Percentiles rank a stretch among this genome's conserved stretches.
Evolutionary conservation across 208 protist species (phyloP).

Genomic region (Histomonas meleagridis): DNA sequence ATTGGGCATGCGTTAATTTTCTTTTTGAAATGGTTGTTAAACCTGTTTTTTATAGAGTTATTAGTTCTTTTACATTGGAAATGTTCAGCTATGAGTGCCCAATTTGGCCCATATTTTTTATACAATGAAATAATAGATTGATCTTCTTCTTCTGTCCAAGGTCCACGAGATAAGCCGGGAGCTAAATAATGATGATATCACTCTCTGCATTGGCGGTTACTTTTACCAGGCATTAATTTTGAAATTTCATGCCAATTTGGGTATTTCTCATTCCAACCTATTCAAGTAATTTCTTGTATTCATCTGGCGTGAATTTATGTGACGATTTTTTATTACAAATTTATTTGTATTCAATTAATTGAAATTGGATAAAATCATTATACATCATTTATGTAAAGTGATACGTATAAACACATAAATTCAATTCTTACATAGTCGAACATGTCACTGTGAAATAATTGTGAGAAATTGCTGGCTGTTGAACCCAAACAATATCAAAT

Average conservation of each 20-base stretch:
- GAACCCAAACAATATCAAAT: too few species aligned
- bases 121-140: not conserved
- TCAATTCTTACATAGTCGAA: too few species aligned
- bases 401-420: too few species aligned
- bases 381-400: too few species aligned
- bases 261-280: not conserved
- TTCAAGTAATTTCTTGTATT: not conserved
- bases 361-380: too few species aligned
- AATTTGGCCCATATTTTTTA: not conserved
- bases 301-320: not conserved
- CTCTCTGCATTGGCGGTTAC: not conserved
- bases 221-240: not conserved
- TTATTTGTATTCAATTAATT: too few species aligned
- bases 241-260: not conserved
- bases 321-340: too few species aligned
- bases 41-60: conserved; percentile 10
- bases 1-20: too few species aligned
- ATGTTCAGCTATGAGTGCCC: not conserved
- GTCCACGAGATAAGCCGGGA: not conserved
- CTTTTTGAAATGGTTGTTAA: not conserved
- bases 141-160: not conserved
- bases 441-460: too few species aligned
- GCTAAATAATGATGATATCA: not conserved
- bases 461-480: too few species aligned
- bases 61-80: not conserved